Evolutionary conservation across 106 monocot genomes (phyloP).

Genomic region (Cymbidium sinense): DNA sequence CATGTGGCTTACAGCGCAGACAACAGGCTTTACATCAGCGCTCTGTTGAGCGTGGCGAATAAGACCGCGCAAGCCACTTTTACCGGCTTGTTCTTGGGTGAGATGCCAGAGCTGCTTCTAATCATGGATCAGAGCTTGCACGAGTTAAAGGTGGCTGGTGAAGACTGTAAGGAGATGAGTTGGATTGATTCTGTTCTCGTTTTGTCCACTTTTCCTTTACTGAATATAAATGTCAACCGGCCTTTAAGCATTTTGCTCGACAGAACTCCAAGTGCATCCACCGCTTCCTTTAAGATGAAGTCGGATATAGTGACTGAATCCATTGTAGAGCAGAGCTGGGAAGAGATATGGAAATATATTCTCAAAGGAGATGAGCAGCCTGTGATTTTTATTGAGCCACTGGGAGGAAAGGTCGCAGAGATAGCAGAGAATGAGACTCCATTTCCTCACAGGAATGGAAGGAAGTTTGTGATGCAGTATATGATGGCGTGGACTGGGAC

Average conservation of each 20-base stretch:
- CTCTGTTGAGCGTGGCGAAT: not conserved
- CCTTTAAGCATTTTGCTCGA: constrained; percentile 14
- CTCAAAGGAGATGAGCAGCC: constrained; percentile 5
- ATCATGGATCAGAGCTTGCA: constrained; percentile 19
- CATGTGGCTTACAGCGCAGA: constrained; percentile 19
- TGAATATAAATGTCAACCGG: not conserved
- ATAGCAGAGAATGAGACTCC: constrained; percentile 21
- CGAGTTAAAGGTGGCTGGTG: constrained; percentile 13
- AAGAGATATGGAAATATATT: constrained; percentile 14
- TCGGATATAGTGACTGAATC: constrained; percentile 23
- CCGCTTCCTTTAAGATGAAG: constrained; percentile 26
- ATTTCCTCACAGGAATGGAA: constrained; percentile 28
- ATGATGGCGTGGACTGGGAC: constrained; percentile 5
- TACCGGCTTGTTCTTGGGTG: constrained; percentile 32
- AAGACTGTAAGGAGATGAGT: constrained; percentile 42
- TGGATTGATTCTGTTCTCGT: constrained; percentile 32
- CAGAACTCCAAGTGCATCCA: not conserved
- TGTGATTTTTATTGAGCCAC: constrained; percentile 22
- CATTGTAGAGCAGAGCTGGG: constrained; percentile 1
- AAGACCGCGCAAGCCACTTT: constrained; percentile 12
- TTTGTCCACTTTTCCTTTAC: constrained; percentile 8
- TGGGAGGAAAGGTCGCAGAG: constrained; percentile 19
- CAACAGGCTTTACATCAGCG: constrained; percentile 23
- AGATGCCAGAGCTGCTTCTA: constrained; percentile 14
- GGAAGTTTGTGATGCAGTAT: constrained; percentile 19